phyloP scores from a whole-genome alignment of 2,329 filamentous ascomycete species.

The Cryphonectria radicalis region DNA sequence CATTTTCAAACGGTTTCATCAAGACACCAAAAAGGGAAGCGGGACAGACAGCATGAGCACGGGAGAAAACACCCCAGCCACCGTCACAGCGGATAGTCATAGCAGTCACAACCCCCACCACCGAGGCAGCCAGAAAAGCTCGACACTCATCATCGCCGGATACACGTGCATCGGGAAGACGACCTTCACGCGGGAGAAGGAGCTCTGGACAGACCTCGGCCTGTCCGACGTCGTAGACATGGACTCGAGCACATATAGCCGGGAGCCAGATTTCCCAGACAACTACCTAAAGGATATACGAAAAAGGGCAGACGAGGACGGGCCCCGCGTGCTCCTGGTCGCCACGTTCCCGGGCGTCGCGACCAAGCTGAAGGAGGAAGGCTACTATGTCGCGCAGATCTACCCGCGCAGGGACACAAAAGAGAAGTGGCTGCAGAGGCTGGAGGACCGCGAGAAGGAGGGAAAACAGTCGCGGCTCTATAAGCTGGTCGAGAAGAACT shows the following conservation, averaged over 20 bases:
- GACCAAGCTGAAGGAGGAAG: conserved; percentile 14
- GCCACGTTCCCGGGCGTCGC: conserved; percentile 20
- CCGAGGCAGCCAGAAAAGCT: not conserved
- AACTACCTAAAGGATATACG: conserved; percentile 23
- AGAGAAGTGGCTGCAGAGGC: conserved; percentile 20
- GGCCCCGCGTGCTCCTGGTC: conserved; percentile 16
- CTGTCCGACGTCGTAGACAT: conserved; percentile 9
- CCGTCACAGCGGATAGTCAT: not conserved
- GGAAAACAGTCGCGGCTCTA: conserved; percentile 22
- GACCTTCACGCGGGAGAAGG: not conserved
- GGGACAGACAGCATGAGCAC: not conserved
- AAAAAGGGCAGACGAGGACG: conserved; percentile 14
- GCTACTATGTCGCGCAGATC: conserved; percentile 23
- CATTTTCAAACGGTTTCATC: not conserved
- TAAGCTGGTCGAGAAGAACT: conserved; percentile 14
- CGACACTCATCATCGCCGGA: conserved; percentile 21
- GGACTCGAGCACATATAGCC: conserved; percentile 25
- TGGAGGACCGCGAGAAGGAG: conserved; percentile 18
- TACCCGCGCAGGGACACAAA: conserved; percentile 21
- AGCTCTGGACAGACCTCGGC: not conserved
- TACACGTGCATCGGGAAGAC: conserved; percentile 25
- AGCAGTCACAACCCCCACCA: not conserved
- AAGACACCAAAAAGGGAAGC: not conserved
- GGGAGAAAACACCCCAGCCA: not conserved
- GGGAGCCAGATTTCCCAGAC: conserved; percentile 12